These are phyloP conservation scores for Cryptosporidium viatorum DNA, from an alignment of 169 alveolate genomes.

Conservation along the genomic window DNA sequence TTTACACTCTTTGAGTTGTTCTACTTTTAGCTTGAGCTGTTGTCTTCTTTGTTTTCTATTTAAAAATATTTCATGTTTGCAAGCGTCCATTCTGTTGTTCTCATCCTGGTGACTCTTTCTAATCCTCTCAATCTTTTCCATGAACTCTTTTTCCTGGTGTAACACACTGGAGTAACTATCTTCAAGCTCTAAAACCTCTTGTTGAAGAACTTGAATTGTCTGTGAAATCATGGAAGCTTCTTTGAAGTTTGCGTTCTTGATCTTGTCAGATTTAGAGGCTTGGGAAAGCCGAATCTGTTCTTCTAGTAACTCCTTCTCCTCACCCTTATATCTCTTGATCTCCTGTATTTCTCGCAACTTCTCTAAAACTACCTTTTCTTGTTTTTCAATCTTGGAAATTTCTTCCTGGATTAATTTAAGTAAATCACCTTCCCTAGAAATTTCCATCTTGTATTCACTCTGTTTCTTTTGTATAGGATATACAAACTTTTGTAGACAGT, in stretches of 20 bases:
- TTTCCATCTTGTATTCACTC: conserved; percentile 16
- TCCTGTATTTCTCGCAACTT: conserved; percentile 55
- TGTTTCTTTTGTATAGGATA: conserved; percentile 38
- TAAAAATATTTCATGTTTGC: conserved; percentile 3
- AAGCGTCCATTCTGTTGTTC: conserved; percentile 3
- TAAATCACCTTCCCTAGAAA: conserved; percentile 20
- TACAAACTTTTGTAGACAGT: conserved; percentile 13
- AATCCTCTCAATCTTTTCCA: conserved; percentile 60
- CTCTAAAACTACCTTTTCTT: conserved; percentile 36
- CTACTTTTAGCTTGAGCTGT: neutral
- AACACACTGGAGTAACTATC: conserved; percentile 19
- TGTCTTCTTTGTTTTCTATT: conserved; percentile 19
- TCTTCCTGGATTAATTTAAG: conserved; percentile 22
- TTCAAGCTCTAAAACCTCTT: conserved; percentile 41
- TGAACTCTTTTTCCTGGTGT: conserved; percentile 54
- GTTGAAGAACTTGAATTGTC: conserved; percentile 23
- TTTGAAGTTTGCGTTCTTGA: conserved; percentile 44
- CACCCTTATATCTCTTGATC: conserved; percentile 17
- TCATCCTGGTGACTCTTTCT: conserved; percentile 18
- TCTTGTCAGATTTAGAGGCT: conserved; percentile 56
- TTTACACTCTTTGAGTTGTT: conserved; percentile 33
- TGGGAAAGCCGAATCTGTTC: conserved; percentile 52
- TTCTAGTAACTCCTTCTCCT: conserved; percentile 54
- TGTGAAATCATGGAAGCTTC: conserved; percentile 69
- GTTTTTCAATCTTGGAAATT: conserved; percentile 39